Conservation (phyloP, 1,284 basidiomycete genomes). For the Coriolopsis trogii region DNA sequence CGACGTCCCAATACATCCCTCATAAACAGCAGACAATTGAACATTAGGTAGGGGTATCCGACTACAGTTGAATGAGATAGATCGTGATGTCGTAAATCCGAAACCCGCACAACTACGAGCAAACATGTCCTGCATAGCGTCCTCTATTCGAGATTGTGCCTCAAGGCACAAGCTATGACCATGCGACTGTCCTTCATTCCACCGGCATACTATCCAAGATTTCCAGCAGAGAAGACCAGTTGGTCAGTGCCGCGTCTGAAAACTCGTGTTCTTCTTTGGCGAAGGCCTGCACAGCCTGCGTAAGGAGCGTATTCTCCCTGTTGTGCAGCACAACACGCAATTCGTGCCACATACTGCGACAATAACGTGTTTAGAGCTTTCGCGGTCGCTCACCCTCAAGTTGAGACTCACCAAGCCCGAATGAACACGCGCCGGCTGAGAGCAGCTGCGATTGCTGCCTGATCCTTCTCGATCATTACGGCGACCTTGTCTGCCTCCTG, state of each 20-base stretch:
- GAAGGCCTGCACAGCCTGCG: constrained; percentile 71
- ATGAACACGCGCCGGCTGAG: constrained; percentile 82
- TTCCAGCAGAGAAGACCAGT: constrained; percentile 76
- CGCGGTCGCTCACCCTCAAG: neutral
- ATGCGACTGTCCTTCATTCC: constrained; percentile 57
- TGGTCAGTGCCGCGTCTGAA: constrained; percentile 58
- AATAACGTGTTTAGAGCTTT: neutral
- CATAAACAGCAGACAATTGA: neutral
- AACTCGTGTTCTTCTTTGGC: constrained; percentile 73
- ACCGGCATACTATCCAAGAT: constrained; percentile 81
- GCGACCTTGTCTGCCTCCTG: constrained; percentile 79
- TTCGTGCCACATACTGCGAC: constrained; percentile 86
- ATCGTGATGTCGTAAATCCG: constrained; percentile 3
- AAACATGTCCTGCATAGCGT: no score
- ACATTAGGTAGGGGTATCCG: constrained; percentile 12
- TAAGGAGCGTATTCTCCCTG: constrained; percentile 82
- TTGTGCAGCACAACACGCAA: constrained; percentile 87
- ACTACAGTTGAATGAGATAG: constrained; percentile 3
- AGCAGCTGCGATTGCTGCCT: constrained; percentile 69
- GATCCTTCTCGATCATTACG: constrained; percentile 73
- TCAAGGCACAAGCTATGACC: no score
- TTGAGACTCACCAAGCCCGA: constrained; percentile 67
- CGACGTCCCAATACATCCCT: no score
- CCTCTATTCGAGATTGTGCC: no score
- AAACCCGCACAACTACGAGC: no score